phyloP scores from a whole-genome alignment of 148 eudicot species.

The Chenopodium album region DNA sequence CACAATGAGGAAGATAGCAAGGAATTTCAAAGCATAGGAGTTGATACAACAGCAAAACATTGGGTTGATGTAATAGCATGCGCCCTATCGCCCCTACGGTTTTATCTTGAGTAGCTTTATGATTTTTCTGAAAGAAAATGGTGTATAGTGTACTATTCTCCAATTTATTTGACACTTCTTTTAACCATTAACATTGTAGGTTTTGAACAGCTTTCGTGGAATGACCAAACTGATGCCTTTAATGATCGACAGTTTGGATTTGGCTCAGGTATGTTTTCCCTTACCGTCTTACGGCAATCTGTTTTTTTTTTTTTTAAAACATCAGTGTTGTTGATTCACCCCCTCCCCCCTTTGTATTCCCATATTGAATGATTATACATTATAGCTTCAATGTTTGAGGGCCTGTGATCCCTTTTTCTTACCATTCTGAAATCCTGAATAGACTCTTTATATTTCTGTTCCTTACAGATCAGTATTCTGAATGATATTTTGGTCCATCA shows the following conservation, averaged over 20 bases:
- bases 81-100: conserved; percentile 2
- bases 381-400: neutral
- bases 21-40: conserved; percentile 29
- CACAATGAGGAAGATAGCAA: conserved; percentile 20
- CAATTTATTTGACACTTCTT: conserved; percentile 10
- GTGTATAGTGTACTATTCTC: conserved; percentile 10
- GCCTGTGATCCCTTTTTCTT: neutral
- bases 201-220: conserved; percentile 44
- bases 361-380: neutral
- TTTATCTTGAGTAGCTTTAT: conserved; percentile 15
- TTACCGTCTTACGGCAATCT: conserved; percentile 17
- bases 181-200: conserved; percentile 41
- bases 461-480: conserved; percentile 53
- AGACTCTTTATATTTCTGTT: neutral
- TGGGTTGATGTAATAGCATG: conserved; percentile 55
- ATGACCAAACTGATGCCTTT: conserved; percentile 40
- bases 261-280: conserved; percentile 47
- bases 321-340: no score
- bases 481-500: conserved; percentile 52
- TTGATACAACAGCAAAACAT: conserved; percentile 32
- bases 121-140: neutral
- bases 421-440: neutral
- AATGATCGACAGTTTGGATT: conserved; percentile 43
- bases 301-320: no score
- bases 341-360: no score